phyloP scores from a whole-genome alignment of 108 stramenopile species.

The Fragilariopsis cylindrus region DNA sequence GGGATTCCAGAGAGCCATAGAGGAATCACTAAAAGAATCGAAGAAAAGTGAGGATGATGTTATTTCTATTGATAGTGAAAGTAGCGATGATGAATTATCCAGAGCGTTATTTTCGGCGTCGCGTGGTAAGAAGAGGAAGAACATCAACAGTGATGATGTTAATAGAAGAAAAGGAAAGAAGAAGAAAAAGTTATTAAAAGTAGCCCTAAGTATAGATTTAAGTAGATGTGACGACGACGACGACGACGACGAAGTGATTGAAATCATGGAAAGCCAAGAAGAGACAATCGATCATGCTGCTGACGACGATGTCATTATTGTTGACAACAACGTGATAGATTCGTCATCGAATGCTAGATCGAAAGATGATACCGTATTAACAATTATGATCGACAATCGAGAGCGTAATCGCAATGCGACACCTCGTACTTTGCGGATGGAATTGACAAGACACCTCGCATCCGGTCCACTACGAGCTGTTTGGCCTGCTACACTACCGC shows the following conservation, averaged over 20 bases:
- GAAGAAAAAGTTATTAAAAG: too few species aligned
- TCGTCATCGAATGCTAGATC: background rate
- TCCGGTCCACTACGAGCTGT: slow-evolving; percentile 13
- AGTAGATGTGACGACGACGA: too few species aligned
- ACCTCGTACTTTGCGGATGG: slow-evolving; percentile 32
- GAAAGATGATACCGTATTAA: background rate
- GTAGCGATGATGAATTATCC: background rate
- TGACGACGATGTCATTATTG: background rate
- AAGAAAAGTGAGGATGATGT: background rate
- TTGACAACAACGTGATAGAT: background rate
- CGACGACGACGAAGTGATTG: background rate
- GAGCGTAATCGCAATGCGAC: slow-evolving; percentile 36
- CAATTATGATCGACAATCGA: slow-evolving; percentile 33
- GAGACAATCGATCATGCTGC: background rate
- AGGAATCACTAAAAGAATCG: slow-evolving; percentile 4
- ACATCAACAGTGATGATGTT: too few species aligned
- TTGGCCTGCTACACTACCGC: slow-evolving; percentile 14
- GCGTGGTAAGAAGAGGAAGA: too few species aligned
- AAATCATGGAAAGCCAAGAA: background rate
- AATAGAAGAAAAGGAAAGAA: too few species aligned
- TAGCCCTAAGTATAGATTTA: too few species aligned
- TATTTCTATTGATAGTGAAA: background rate
- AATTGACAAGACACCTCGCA: slow-evolving; percentile 14
- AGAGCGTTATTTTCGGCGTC: too few species aligned
- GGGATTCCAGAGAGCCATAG: too few species aligned